Conservation (phyloP, 2,329 filamentous ascomycete genomes). For the Dryadomyces quercus-mongolicae region DNA sequence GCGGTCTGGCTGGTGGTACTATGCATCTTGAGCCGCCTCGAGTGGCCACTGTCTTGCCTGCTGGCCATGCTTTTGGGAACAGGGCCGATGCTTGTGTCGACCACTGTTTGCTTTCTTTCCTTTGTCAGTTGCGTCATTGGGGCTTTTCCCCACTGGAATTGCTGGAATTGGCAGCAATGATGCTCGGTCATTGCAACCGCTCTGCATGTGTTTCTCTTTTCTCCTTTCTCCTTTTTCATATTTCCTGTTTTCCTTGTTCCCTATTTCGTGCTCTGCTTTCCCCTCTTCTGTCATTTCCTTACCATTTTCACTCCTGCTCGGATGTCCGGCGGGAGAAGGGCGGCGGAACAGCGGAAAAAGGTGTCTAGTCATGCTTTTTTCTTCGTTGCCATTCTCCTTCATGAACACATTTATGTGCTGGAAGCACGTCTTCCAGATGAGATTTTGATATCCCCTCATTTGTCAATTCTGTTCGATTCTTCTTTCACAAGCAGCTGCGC, state of each 20-base stretch:
- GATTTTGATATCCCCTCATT: conserved; percentile 11
- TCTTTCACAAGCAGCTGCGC: background rate
- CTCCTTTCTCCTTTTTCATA: background rate
- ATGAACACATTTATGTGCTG: conserved; percentile 6
- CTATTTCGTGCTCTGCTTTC: background rate
- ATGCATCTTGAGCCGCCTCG: too few relatives aligned
- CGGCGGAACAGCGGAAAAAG: background rate
- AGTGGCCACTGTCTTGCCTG: background rate
- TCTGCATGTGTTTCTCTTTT: background rate
- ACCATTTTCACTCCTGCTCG: background rate
- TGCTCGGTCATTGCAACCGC: background rate
- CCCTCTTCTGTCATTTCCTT: background rate
- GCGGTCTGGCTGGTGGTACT: too few relatives aligned
- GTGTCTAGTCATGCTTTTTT: background rate
- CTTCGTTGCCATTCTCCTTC: background rate
- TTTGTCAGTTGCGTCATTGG: too few relatives aligned
- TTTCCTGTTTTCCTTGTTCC: background rate
- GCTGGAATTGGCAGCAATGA: background rate
- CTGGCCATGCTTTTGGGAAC: background rate
- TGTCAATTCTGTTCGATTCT: conserved; percentile 1
- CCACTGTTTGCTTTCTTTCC: too few relatives aligned
- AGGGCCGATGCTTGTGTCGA: background rate
- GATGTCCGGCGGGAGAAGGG: background rate
- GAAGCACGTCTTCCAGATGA: conserved; percentile 6
- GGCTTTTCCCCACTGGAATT: background rate